Evolutionary conservation across 441 rosid genomes (phyloP).

Genomic region (Heliophila coronopifolia): DNA sequence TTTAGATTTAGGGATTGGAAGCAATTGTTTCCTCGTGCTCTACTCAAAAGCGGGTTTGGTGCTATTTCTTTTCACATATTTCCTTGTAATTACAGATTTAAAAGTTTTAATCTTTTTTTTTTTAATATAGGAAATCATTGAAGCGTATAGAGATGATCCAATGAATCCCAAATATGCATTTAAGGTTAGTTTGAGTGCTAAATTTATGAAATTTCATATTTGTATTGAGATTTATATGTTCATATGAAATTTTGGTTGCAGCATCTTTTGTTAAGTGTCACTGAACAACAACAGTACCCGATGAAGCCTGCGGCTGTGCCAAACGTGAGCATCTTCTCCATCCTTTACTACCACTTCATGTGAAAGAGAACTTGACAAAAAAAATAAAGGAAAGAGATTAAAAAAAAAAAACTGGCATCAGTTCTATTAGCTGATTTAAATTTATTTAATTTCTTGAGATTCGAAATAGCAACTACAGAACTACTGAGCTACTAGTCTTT

Average conservation of each 20-base stretch:
- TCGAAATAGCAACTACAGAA: too few relatives aligned
- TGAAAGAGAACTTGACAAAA: too few relatives aligned
- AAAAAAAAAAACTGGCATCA: too few relatives aligned
- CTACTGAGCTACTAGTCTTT: too few relatives aligned
- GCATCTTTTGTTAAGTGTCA: slow-evolving; percentile 90
- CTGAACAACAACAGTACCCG: slow-evolving; percentile 67
- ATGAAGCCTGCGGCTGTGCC: slow-evolving; percentile 87
- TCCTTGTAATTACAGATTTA: not conserved
- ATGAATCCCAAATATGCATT: slow-evolving; percentile 29
- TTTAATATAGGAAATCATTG: slow-evolving; percentile 28
- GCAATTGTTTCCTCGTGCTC: too few relatives aligned
- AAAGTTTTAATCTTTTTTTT: too few relatives aligned
- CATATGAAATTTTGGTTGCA: slow-evolving; percentile 28
- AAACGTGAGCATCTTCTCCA: slow-evolving; percentile 58
- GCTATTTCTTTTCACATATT: too few relatives aligned
- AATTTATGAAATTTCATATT: not conserved
- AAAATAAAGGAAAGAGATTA: too few relatives aligned
- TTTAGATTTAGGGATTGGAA: too few relatives aligned
- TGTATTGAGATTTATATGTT: not conserved
- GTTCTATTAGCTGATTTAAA: too few relatives aligned
- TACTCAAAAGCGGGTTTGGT: too few relatives aligned
- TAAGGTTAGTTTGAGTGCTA: slow-evolving; percentile 19
- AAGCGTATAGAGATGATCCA: slow-evolving; percentile 31
- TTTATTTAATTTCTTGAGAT: too few relatives aligned
- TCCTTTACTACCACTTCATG: not conserved